Conservation (phyloP, 2,329 filamentous ascomycete genomes). For the Ustilaginoidea virens region DNA sequence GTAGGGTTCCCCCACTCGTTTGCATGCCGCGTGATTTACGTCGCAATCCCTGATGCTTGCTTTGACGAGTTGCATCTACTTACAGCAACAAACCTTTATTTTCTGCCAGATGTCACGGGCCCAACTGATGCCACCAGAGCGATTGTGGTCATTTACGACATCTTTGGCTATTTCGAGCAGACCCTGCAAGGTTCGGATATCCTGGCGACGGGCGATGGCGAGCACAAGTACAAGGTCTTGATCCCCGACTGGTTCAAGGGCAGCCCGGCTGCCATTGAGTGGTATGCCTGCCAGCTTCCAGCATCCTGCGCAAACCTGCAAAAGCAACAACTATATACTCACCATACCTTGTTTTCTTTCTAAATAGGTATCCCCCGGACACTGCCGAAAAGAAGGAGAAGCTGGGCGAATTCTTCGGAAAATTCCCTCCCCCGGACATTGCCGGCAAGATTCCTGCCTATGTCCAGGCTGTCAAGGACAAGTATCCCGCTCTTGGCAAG, state of each 20-base stretch:
- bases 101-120: constrained; percentile 29
- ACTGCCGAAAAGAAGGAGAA: constrained; percentile 47
- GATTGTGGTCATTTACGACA: constrained; percentile 48
- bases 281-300: constrained; percentile 17
- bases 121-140: constrained; percentile 36
- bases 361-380: constrained; percentile 41
- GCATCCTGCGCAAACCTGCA: neutral
- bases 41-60: too few relatives aligned
- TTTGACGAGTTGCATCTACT: too few relatives aligned
- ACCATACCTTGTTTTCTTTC: too few relatives aligned
- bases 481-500: constrained; percentile 38
- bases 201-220: constrained; percentile 36
- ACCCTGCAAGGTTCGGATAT: constrained; percentile 57
- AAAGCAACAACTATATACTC: neutral
- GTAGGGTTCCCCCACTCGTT: constrained; percentile 11
- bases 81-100: neutral
- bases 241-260: constrained; percentile 88
- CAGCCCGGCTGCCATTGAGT: constrained; percentile 40
- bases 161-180: constrained; percentile 57
- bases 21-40: too few relatives aligned
- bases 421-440: constrained; percentile 30
- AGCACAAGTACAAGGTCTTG: constrained; percentile 65
- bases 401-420: constrained; percentile 41
- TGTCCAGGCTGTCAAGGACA: constrained; percentile 33
- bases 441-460: constrained; percentile 37